Evolutionary conservation across 495 filamentous ascomycete genomes (phyloP).

Genomic region (Podospora pseudopauciseta): DNA sequence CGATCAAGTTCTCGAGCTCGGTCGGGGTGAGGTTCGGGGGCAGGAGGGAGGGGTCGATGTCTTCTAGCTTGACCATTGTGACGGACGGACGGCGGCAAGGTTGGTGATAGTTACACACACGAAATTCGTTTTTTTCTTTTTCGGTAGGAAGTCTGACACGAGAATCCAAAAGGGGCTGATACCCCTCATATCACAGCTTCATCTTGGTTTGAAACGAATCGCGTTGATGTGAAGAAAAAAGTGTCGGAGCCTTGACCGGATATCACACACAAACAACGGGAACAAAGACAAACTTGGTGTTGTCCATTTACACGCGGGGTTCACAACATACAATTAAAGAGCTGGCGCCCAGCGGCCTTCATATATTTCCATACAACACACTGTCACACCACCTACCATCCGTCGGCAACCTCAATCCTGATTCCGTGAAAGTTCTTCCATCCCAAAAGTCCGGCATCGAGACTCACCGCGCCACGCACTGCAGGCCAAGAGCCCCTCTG

Average conservation of each 20-base stretch:
- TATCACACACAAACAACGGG: neutral
- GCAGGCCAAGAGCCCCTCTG: slow-evolving; percentile 1
- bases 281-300: neutral
- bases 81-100: neutral
- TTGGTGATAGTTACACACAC: neutral
- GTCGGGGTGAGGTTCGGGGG: slow-evolving; percentile 8
- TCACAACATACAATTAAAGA: neutral
- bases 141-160: too few relatives aligned
- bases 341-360: too few relatives aligned
- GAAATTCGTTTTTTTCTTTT: too few relatives aligned
- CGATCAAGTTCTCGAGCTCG: slow-evolving; percentile 15
- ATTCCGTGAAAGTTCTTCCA: neutral
- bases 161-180: neutral
- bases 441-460: neutral
- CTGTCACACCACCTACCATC: neutral
- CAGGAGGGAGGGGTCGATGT: slow-evolving; percentile 15
- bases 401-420: neutral
- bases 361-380: neutral
- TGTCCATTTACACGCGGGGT: too few relatives aligned
- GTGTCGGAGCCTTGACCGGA: too few relatives aligned
- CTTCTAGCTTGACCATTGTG: neutral
- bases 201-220: neutral
- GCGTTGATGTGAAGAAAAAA: neutral
- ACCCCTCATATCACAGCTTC: neutral
- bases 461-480: neutral